Percentiles rank a stretch among this genome's conserved stretches.
Evolutionary conservation across 2,329 filamentous ascomycete genomes (phyloP).

Genomic region (Ophiostoma novo-ulmi): DNA sequence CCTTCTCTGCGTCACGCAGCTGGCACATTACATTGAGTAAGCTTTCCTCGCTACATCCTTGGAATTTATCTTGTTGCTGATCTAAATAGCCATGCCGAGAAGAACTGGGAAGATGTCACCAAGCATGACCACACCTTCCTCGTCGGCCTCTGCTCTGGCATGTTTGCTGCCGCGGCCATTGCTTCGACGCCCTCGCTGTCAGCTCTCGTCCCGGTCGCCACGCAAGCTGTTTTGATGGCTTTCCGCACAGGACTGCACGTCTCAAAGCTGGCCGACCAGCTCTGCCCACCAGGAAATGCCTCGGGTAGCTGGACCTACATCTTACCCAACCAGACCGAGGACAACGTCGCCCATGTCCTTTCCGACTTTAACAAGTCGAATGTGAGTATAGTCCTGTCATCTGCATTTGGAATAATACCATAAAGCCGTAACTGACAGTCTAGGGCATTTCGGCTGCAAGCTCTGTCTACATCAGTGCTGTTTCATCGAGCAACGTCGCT

Average conservation of each 20-base stretch:
- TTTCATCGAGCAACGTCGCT: slow-evolving; percentile 45
- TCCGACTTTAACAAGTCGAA: slow-evolving; percentile 54
- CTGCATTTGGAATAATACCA: not conserved
- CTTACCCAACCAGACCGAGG: slow-evolving; percentile 51
- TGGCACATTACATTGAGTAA: slow-evolving; percentile 65
- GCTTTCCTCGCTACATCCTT: slow-evolving; percentile 30
- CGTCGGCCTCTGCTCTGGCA: slow-evolving; percentile 63
- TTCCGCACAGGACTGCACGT: slow-evolving; percentile 60
- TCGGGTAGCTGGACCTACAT: slow-evolving; percentile 64
- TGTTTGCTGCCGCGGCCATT: slow-evolving; percentile 64
- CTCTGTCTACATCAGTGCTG: slow-evolving; percentile 51
- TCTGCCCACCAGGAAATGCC: slow-evolving; percentile 38
- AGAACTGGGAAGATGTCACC: slow-evolving; percentile 51
- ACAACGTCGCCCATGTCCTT: slow-evolving; percentile 47
- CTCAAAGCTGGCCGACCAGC: slow-evolving; percentile 44
- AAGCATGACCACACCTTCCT: slow-evolving; percentile 48
- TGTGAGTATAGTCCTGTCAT: slow-evolving; percentile 34
- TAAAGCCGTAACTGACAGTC: not conserved
- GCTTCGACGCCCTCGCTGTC: slow-evolving; percentile 58
- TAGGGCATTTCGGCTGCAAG: slow-evolving; percentile 42
- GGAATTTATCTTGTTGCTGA: slow-evolving; percentile 30
- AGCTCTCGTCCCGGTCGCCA: slow-evolving; percentile 56
- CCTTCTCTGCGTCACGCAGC: slow-evolving; percentile 58
- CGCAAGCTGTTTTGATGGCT: slow-evolving; percentile 60
- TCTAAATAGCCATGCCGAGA: slow-evolving; percentile 44